Evolutionary conservation across 441 rosid species (phyloP), one percentile per base, ranked within the genome.

Genomic region (Pelargonium fulgidum): DNA sequence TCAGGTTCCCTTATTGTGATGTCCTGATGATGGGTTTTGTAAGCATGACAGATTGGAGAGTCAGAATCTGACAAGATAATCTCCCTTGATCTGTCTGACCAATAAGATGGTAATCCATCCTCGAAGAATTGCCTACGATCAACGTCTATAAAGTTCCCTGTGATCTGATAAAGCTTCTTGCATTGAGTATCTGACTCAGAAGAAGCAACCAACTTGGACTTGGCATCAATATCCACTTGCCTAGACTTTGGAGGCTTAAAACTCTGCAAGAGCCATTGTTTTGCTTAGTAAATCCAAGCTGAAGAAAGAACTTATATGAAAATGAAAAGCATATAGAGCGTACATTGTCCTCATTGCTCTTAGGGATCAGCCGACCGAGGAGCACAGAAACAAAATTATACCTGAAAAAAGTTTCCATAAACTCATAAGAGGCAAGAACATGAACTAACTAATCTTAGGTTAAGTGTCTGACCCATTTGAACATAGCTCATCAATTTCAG

Each of bases 391-490:
- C 77, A 62, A 87, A 45, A 68, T 84, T 81, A 44, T 41, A 66
- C 92, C 91, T 89, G 85, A n/a, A 74, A 69, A 76, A 70, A 50
- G 69, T 47, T 64, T 58, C 42, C 54, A 73, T 47, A 33, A 58
- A 80, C 73, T 74, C 45, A 80, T n/a, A 72, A 66, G 58, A 68
- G 66, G 33, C 62, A 77, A 65, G 26, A 75, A 68, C 74, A 68
- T 39, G 14, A 65, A 56, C 71, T 42, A 62, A 24, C 33, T 41
- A 45, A 65, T 3, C 54, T 47, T 67, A 16, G 3, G 17, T 64
- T 61, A 64, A 59, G 70, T 70, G 64, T 68, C 89, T 77, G 69
- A 91, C 96, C 91, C 81, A 71, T 84, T 78, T 13, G 82, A 73
- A 63, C 73, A 73, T 67, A 81, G 80, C 73, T 82, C 78, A 36